Base-by-base conservation (phyloP, 1,139 yeast species). In the Pneumocystis jirovecii region DNA sequence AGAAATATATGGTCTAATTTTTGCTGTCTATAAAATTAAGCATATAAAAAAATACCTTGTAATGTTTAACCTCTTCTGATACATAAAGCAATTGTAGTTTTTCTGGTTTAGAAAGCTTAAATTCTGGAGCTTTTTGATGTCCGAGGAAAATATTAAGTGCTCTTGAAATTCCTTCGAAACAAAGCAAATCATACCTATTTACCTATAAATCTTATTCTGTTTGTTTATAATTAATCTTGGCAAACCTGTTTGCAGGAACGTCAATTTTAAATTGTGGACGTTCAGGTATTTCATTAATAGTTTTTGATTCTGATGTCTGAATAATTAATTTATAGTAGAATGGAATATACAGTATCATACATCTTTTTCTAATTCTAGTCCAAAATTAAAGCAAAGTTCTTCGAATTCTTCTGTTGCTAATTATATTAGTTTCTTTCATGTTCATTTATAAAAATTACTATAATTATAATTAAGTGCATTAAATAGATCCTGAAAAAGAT, bases 241-340 rank as follows among this genome's bases (percentile, higher is more conserved):
- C 25, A 25, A 45, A 50, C 57, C 57, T 50, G 31, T 95, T 95
- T 69, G 99, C 99, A 66, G 97, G 97, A 70, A 95, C 86, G 76
- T 95, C 99, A 73, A 95, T 90, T 79, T 95, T 95, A 73, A 89
- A 82, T 77, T 91, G 96, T 31, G 99, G 97, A 76, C 97, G 89
- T 78, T 91, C 97, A 68, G 83, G 85, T 66, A 57, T 71, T 64
- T 68, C 73, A 66, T 68, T 68, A 82, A 86, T 71, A 79, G 80
- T 69, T n/a, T 69, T 68, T 61, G 88, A 86, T 87, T 68, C 82
- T 66, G 59, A 72, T 71, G 71, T 71, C 56, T 59, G 21, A 62
- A 19, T 39, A 61, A 61, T 42, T 31, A 35, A 19, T 35, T 44
- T 44, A 19, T 40, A 34, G n/a, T 56, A 78, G 31, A 63, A 5